A percentile compares a stretch with the other conserved stretches of the same genome.
phyloP scores from a whole-genome alignment of 148 eudicot species.

The Drosera capensis region DNA sequence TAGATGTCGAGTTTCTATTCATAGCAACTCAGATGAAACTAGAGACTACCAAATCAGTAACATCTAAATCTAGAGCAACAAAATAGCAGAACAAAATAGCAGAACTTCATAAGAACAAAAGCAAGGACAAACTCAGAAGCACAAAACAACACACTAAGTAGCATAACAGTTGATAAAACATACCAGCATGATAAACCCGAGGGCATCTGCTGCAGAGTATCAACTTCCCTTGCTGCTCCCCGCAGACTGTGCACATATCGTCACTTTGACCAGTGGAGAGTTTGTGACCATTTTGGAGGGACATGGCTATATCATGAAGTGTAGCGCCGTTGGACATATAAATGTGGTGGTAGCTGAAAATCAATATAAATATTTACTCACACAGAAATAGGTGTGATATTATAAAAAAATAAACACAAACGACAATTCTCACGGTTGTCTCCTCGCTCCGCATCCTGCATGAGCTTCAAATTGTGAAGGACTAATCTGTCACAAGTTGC shows the following conservation, averaged over 20 bases:
- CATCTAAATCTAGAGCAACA: no score
- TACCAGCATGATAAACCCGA: constrained; percentile 35
- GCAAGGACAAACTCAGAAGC: neutral
- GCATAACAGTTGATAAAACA: no score
- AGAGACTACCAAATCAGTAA: no score
- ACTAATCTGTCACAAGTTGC: constrained; percentile 48
- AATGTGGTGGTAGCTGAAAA: constrained; percentile 72
- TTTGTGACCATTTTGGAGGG: constrained; percentile 62
- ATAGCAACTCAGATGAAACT: no score
- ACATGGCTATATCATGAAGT: constrained; percentile 82
- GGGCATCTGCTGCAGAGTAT: constrained; percentile 71
- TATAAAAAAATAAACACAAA: constrained; percentile 1
- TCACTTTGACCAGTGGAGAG: constrained; percentile 63
- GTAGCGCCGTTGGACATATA: constrained; percentile 60
- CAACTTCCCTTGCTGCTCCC: constrained; percentile 67
- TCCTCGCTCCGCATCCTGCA: constrained; percentile 95
- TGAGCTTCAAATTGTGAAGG: constrained; percentile 97
- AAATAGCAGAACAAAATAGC: no score
- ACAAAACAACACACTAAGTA: neutral
- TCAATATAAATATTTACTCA: neutral
- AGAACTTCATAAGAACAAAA: constrained; percentile 1
- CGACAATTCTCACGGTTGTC: constrained; percentile 75
- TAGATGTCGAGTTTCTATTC: no score
- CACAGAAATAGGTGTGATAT: neutral
- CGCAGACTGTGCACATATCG: constrained; percentile 98